A percentile compares a stretch with the other conserved stretches of the same genome.
These are phyloP conservation scores for Musa balbisiana DNA, from an alignment of 202 grass and related monocot species.

Conservation along the genomic window DNA sequence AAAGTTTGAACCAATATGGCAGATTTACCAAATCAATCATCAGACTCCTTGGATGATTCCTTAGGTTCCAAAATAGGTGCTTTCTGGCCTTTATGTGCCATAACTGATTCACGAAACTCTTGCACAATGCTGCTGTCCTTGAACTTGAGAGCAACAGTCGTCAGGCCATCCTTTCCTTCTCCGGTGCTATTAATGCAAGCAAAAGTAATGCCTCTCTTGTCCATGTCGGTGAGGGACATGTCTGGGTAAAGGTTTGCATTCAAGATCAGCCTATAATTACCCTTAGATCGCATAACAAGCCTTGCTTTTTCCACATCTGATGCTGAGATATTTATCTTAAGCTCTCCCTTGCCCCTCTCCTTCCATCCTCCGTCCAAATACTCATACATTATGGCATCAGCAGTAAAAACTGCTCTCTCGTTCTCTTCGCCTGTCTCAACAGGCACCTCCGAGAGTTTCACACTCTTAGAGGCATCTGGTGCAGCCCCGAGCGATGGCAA, in stretches of 20 bases:
- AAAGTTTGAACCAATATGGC: too few relatives aligned
- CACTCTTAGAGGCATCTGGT: slow-evolving; percentile 33
- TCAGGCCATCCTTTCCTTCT: slow-evolving; percentile 38
- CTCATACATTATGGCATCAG: slow-evolving; percentile 79
- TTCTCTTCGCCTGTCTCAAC: slow-evolving; percentile 95
- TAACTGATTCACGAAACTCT: slow-evolving; percentile 56
- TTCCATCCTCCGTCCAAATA: slow-evolving; percentile 84
- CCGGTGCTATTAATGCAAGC: slow-evolving; percentile 72
- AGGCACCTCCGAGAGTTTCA: slow-evolving; percentile 56
- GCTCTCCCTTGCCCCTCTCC: slow-evolving; percentile 86
- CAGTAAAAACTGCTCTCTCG: slow-evolving; percentile 57
- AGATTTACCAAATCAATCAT: not conserved
- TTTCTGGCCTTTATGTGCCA: slow-evolving; percentile 48
- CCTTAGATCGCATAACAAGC: slow-evolving; percentile 85
- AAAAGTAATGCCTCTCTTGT: slow-evolving; percentile 88
- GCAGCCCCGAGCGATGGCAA: slow-evolving; percentile 19
- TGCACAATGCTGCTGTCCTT: slow-evolving; percentile 57
- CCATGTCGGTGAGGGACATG: slow-evolving; percentile 88
- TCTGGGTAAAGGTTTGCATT: slow-evolving; percentile 81
- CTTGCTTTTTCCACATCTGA: slow-evolving; percentile 43
- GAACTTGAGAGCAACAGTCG: slow-evolving; percentile 90
- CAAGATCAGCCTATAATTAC: slow-evolving; percentile 70
- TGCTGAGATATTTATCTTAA: slow-evolving; percentile 66
- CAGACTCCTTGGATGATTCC: slow-evolving; percentile 26
- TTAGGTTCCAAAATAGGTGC: not conserved